A percentile compares a stretch with the other conserved stretches of the same genome.
These are phyloP conservation scores for Polyporus arcularius DNA, from an alignment of 768 basidiomycete genomes.

Conservation along the genomic window DNA sequence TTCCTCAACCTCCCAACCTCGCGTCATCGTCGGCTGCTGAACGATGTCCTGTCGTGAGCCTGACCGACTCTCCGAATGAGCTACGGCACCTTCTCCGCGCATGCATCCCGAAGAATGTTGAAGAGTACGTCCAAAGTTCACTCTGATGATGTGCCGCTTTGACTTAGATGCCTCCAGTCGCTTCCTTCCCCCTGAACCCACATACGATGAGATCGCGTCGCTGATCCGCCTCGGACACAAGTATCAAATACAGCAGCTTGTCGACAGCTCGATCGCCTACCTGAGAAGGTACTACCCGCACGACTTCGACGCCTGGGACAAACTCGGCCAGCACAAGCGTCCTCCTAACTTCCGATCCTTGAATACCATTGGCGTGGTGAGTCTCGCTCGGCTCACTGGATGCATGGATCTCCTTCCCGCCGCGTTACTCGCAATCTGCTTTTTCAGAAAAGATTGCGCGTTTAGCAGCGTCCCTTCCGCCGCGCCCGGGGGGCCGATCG, in stretches of 20 bases:
- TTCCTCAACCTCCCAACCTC: too few relatives aligned
- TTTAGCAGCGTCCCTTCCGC: too few relatives aligned
- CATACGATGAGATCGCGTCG: not conserved
- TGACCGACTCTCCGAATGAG: too few relatives aligned
- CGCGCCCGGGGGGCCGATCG: too few relatives aligned
- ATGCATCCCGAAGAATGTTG: too few relatives aligned
- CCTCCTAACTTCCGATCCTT: not conserved
- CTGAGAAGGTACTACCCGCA: not conserved
- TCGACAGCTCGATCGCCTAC: not conserved
- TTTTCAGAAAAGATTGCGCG: not conserved
- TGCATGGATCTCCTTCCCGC: conserved; percentile 1
- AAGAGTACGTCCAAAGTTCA: too few relatives aligned
- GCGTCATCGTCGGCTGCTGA: too few relatives aligned
- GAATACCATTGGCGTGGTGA: conserved; percentile 10
- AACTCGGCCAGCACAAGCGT: too few relatives aligned
- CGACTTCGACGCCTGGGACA: not conserved
- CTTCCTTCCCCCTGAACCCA: not conserved
- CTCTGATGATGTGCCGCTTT: too few relatives aligned
- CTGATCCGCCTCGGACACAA: conserved; percentile 2
- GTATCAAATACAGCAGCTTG: not conserved
- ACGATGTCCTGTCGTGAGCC: too few relatives aligned
- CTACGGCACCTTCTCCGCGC: too few relatives aligned
- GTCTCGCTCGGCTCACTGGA: conserved; percentile 11
- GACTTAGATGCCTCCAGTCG: too few relatives aligned
- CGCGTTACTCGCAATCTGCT: conserved; percentile 1